A percentile compares a stretch with the other conserved stretches of the same genome.
Conservation (phyloP, 306 rosid genomes). For the Prosopis cineraria region DNA sequence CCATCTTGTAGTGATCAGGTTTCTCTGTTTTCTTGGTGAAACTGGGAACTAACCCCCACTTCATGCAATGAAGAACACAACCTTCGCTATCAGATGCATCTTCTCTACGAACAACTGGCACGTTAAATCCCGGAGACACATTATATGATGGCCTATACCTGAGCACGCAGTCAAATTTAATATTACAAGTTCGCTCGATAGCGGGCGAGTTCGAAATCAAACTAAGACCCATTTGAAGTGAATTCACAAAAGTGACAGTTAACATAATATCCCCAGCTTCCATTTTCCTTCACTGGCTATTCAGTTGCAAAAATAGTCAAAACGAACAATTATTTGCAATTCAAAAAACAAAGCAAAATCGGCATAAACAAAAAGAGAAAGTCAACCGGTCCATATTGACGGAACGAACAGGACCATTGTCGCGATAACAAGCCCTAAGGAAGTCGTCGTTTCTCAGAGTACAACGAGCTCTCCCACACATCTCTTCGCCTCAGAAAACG, state of each 20-base stretch:
- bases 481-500: conserved; percentile 8
- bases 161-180: conserved; percentile 3
- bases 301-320: neutral
- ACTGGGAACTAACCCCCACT: conserved; percentile 91
- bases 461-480: conserved; percentile 90
- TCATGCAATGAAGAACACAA: conserved; percentile 74
- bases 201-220: neutral
- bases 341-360: neutral
- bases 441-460: conserved; percentile 65
- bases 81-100: conserved; percentile 59
- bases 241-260: neutral
- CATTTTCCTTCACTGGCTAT: neutral
- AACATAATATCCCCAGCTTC: neutral
- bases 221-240: neutral
- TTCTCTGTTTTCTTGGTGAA: conserved; percentile 84
- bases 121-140: conserved; percentile 69
- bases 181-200: neutral
- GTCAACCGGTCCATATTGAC: conserved; percentile 62
- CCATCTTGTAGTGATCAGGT: conserved; percentile 85
- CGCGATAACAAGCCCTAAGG: conserved; percentile 69
- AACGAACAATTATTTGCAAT: too few relatives aligned
- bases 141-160: conserved; percentile 80
- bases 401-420: conserved; percentile 43
- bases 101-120: conserved; percentile 78
- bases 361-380: neutral